Evolutionary conservation across 768 basidiomycete species (phyloP), one percentile per base, ranked within the genome.

Genomic region (Termitomyces sp.): DNA sequence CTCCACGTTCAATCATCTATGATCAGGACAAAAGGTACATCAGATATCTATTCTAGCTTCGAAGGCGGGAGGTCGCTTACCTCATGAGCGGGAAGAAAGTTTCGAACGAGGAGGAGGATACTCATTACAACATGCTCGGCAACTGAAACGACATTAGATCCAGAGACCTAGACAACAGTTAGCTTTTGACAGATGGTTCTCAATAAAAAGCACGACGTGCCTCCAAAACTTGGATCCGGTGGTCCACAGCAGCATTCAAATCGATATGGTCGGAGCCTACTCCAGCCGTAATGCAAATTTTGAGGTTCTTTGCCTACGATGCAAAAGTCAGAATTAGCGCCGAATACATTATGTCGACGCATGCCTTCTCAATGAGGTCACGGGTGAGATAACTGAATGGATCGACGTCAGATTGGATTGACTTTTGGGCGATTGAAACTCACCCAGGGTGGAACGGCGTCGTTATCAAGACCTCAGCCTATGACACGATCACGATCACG

Each of bases 241-340:
- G 76, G 67, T 91, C 84, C 61, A 91, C 92, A 25, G 91, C 88
- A 21, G 91, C 89, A 70, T 94, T 87, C 58, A 96, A 81, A 68
- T 95, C 93, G 61, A 94, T 84, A 75, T 90, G 91, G 73, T 94
- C 94, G 19, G 89, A 91, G 11, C 92, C 91, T 46, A 94, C 91
- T 70, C 91, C 91, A 57, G 93, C 94, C 23, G 94, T 97, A 66
- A 95, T 81, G 66, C 89, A 91, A 55, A 95, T 68, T 73, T 92
- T 95, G 59, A 97, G 82, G 63, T 94, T 94, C 73, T 88, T 88
- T 32, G 94, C 91, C 82, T 57, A 19, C 5, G 17, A 39, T 40
- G 10, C 11, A 7, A 40, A 6, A 12, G 11, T 27, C 8, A 51
- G n/a, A 27, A 39, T 28, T 2, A 28, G 37, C 3, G 2, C 25